Evolutionary conservation across 192 early-diverging fungal genomes (phyloP), one percentile per base, ranked within the genome.

Genomic region (Dimargaris cristalligena): DNA sequence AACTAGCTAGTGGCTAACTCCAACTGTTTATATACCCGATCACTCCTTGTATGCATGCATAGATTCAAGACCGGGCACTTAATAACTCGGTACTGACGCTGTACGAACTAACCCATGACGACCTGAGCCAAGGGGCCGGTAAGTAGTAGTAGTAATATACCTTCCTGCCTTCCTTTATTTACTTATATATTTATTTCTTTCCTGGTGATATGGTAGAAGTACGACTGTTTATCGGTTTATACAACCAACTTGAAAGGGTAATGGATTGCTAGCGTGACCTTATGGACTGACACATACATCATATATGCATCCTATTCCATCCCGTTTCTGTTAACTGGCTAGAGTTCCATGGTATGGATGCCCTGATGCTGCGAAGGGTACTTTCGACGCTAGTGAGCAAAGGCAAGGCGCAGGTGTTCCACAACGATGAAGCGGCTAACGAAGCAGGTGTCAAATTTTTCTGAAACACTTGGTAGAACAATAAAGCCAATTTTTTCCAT

Each of bases 381-480:
- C 69, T 97, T 48, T 82, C 91, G n/a, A 72, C 88, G 4, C 68
- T 97, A 28, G 84, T 86, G 26, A 84, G 83, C 62, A 75, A 77
- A 34, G 93, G 91, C 38, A 82, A 80, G 61, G 90, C 90, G 23
- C 85, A 90, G 63, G 71, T 87, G 35, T 91, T 94, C 66, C 70
- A 73, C 23, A 80, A 81, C 33, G 76, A 75, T 35, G 59, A 59
- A 25, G 70, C 73, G 49, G 62, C 73, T 62, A 81, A 83, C 18
- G 82, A 86, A 56, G 75, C 85, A 66, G 92, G 92, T 33, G 83
- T 96, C 58, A 96, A 96, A 68, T 88, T 96, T 63, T 87, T 87
- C 34, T 49, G 61, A 25, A 66, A 70, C 50, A 31, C 14, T 47
- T 20, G n/a, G n/a, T n/a, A n/a, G n/a, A n/a, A n/a, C n/a, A n/a